phyloP scores from a whole-genome alignment of 2,329 filamentous ascomycete species.

The Fusarium marasasianum region DNA sequence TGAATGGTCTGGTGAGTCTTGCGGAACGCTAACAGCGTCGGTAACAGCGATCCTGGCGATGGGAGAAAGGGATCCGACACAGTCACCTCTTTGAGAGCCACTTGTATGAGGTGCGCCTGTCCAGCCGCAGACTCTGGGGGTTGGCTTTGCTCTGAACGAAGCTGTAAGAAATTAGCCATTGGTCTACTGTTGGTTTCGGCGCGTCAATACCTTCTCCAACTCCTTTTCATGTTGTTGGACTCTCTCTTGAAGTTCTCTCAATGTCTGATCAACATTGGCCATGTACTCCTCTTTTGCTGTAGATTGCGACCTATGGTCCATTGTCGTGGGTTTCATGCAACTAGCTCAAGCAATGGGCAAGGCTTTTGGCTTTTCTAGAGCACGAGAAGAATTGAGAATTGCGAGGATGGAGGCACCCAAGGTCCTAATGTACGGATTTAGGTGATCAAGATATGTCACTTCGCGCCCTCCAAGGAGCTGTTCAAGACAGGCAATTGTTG shows the following conservation, averaged over 20 bases:
- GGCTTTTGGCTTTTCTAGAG: neutral
- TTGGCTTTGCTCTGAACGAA: constrained; percentile 40
- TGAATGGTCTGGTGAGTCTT: constrained; percentile 71
- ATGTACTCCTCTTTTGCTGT: constrained; percentile 45
- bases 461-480: neutral
- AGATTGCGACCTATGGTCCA: constrained; percentile 40
- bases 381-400: neutral
- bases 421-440: neutral
- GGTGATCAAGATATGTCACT: neutral
- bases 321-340: constrained; percentile 7
- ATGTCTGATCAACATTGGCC: constrained; percentile 70
- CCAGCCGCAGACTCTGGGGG: constrained; percentile 43
- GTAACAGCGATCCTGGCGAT: constrained; percentile 71
- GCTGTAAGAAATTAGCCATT: constrained; percentile 32
- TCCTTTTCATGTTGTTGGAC: constrained; percentile 64
- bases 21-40: constrained; percentile 75
- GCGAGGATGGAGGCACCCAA: neutral
- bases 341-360: neutral
- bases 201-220: constrained; percentile 54
- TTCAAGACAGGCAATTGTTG: neutral
- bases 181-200: neutral
- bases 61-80: constrained; percentile 73
- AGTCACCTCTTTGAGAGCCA: constrained; percentile 72
- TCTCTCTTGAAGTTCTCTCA: constrained; percentile 71
- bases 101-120: constrained; percentile 60